Evolutionary conservation across 176 grass and related monocot genomes (phyloP).

Genomic region (Oryza coarctata): DNA sequence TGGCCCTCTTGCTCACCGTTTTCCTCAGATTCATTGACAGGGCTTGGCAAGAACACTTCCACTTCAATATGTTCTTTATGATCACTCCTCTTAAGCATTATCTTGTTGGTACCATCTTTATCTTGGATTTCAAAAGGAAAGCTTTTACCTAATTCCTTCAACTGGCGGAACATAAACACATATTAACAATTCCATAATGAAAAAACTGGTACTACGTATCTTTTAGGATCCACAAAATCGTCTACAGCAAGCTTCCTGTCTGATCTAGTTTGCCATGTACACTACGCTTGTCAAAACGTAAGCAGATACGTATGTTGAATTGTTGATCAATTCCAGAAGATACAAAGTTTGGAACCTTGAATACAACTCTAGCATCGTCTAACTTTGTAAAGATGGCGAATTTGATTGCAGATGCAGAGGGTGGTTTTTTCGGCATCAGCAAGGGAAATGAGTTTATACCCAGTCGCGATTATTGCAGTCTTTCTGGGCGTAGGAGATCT

Average conservation of each 20-base stretch:
- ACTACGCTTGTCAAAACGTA: neutral
- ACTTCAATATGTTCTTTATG: conserved; percentile 27
- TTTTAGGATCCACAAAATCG: neutral
- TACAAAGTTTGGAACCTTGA: neutral
- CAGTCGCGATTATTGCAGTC: conserved; percentile 44
- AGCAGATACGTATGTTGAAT: no score
- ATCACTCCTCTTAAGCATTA: conserved; percentile 25
- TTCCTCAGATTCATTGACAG: neutral
- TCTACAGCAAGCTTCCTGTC: neutral
- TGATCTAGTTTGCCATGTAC: neutral
- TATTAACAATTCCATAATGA: neutral
- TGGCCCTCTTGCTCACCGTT: neutral
- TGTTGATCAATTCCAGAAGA: neutral
- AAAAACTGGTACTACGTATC: neutral
- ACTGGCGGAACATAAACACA: conserved; percentile 18
- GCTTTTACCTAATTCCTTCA: conserved; percentile 29
- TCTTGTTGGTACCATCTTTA: conserved; percentile 33
- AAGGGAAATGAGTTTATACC: neutral
- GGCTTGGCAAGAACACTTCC: conserved; percentile 36
- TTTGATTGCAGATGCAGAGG: neutral
- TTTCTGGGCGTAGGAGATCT: conserved; percentile 48
- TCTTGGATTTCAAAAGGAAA: conserved; percentile 53
- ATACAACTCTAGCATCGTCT: neutral
- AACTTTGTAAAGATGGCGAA: neutral
- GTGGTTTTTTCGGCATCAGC: neutral